phyloP scores from a whole-genome alignment of 1,139 yeast species.

The Yamadazyma membranifaciens region DNA sequence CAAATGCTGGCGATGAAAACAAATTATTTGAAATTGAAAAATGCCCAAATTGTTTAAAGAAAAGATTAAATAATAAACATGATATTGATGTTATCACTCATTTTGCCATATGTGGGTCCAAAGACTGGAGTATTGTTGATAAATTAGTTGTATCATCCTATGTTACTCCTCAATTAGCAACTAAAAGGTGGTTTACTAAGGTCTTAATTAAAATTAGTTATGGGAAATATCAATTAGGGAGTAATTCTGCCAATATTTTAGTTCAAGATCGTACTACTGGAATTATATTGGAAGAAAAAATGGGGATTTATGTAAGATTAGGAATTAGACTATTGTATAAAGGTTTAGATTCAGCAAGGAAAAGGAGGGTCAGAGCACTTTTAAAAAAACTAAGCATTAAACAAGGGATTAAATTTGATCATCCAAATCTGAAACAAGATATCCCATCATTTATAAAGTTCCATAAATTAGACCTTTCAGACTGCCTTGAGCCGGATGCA shows the following conservation, averaged over 20 bases:
- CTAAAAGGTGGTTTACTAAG: constrained; percentile 86
- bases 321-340: constrained; percentile 85
- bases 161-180: constrained; percentile 79
- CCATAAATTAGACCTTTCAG: constrained; percentile 70
- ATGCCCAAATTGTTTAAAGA: constrained; percentile 78
- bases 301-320: constrained; percentile 82
- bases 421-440: constrained; percentile 59
- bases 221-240: constrained; percentile 85
- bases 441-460: constrained; percentile 79
- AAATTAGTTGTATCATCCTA: constrained; percentile 66
- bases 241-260: constrained; percentile 87
- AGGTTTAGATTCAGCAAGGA: constrained; percentile 59
- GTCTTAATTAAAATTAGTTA: constrained; percentile 79
- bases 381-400: constrained; percentile 66
- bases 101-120: constrained; percentile 81
- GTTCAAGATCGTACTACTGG: constrained; percentile 94
- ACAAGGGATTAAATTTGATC: constrained; percentile 84
- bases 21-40: constrained; percentile 57
- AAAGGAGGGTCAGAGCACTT: constrained; percentile 54
- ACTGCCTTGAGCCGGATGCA: constrained; percentile 55
- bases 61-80: constrained; percentile 52
- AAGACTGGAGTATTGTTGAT: constrained; percentile 71
- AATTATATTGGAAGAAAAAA: constrained; percentile 83
- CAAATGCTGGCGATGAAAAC: constrained; percentile 25
- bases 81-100: constrained; percentile 78